Evolutionary conservation across 1,139 yeast species (phyloP), one percentile per base, ranked within the genome.

Genomic region (Scheffersomyces illinoinensis): DNA sequence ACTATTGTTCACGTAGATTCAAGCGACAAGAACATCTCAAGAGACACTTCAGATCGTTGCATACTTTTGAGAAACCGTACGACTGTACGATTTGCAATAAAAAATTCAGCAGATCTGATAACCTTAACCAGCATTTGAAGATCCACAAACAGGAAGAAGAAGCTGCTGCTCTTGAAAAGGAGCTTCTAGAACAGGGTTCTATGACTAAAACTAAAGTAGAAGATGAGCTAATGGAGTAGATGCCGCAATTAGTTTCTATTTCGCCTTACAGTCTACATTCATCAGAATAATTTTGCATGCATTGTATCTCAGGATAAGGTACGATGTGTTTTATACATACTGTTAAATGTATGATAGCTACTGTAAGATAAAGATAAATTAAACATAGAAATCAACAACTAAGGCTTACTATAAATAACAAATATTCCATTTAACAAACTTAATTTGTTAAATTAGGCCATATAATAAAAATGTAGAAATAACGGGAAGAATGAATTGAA

Each of bases 11-110:
- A 54, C 76, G 90, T 66, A 73, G 89, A 58, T 90, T 90, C 76
- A 86, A 88, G 68, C 83, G 96, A 64, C 92, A 88, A 70, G 96
- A 90, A 69, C 96, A 90, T 72, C 75, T 90, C 65, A 89, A 88
- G 70, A 81, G 96, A 60, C 96, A 90, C 69, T 85, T 87, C 69
- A 79, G 95, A 60, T 87, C 92, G 18, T 79, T 90, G 63, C 91
- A 87, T 68, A 89, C 93, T 23, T 83, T 87, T 61, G 93, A 88
- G 61, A 88, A 89, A 71, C 96, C 96, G 0, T 90, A 83, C 72
- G 86, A 81, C 64, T 90, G 96, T 73, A 76, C 78, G n/a, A 79
- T 85, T 47, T 90, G 96, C 69, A 83, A 84, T 56, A 90, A 89
- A 74, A 86, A 87, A 69, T 90, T 90, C 67, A 88, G 93, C 62